phyloP scores from a whole-genome alignment of 1,284 basidiomycete species.

The Golubevia pallescens region DNA sequence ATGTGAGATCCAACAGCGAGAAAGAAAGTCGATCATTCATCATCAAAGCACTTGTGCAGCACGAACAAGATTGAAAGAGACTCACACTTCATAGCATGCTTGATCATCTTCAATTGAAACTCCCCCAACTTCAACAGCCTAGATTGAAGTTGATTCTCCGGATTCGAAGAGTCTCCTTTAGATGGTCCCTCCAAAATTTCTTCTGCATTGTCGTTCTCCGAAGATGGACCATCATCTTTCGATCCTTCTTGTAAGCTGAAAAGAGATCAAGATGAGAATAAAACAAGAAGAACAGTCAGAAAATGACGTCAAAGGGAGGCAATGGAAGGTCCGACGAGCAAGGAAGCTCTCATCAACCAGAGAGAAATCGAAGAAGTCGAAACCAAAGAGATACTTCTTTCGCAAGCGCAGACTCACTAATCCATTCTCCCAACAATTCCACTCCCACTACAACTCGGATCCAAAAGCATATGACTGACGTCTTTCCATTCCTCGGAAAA shows the following conservation, averaged over 20 bases:
- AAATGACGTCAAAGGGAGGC: too few relatives aligned
- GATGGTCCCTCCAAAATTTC: neutral
- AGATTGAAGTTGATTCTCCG: neutral
- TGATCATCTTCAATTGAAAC: conserved; percentile 86
- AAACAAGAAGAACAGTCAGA: too few relatives aligned
- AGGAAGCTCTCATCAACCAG: neutral
- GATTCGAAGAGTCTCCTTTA: too few relatives aligned
- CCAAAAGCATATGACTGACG: conserved; percentile 51
- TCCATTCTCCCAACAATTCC: conserved; percentile 57
- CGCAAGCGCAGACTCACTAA: conserved; percentile 34
- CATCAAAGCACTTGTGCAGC: too few relatives aligned
- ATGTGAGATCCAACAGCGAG: too few relatives aligned
- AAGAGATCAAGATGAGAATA: too few relatives aligned
- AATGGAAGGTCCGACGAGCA: neutral
- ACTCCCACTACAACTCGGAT: conserved; percentile 50
- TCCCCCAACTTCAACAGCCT: conserved; percentile 24
- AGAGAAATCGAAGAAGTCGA: neutral
- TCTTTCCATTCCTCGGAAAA: conserved; percentile 9
- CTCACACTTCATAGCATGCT: conserved; percentile 89
- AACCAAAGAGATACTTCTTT: too few relatives aligned
- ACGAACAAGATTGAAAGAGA: neutral
- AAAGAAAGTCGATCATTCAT: too few relatives aligned
- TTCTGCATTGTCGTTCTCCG: neutral
- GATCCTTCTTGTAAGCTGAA: too few relatives aligned
- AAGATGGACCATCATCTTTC: too few relatives aligned